Percentiles rank a stretch among this genome's conserved stretches.
phyloP scores from a whole-genome alignment of 2,329 filamentous ascomycete species.

The Onygena corvina region DNA sequence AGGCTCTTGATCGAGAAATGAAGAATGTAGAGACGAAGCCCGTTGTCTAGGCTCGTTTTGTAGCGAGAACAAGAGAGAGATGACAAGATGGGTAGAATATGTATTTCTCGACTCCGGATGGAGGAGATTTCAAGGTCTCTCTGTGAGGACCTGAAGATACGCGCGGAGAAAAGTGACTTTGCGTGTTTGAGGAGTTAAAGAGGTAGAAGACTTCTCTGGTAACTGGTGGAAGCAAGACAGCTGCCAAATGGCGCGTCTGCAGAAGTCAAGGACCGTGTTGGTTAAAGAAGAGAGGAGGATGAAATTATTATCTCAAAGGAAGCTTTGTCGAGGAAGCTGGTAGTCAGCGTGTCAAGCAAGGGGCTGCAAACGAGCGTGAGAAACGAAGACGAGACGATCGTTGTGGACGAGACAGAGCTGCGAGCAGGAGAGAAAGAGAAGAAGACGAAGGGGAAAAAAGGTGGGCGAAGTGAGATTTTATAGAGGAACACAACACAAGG shows the following conservation, averaged over 20 bases:
- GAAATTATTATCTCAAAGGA: not conserved
- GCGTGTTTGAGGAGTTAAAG: not conserved
- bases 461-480: conserved; percentile 9
- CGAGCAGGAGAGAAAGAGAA: not conserved
- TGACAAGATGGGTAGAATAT: conserved; percentile 2
- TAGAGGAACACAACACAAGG: conserved; percentile 4
- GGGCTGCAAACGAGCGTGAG: not conserved
- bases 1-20: conserved; percentile 19
- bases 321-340: not conserved
- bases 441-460: conserved; percentile 3
- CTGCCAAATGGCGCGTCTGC: not conserved
- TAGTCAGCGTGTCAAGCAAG: not conserved
- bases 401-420: too few species aligned
- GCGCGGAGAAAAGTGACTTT: not conserved
- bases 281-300: not conserved
- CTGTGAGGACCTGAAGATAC: not conserved
- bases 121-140: not conserved
- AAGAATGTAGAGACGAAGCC: conserved; percentile 13
- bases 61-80: not conserved
- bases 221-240: not conserved
- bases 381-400: not conserved
- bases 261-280: not conserved
- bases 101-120: not conserved
- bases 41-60: conserved; percentile 6
- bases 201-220: not conserved